A percentile compares a stretch with the other conserved stretches of the same genome.
Conservation (phyloP, 331 rosid genomes). For the Pyracantha coccinea region DNA sequence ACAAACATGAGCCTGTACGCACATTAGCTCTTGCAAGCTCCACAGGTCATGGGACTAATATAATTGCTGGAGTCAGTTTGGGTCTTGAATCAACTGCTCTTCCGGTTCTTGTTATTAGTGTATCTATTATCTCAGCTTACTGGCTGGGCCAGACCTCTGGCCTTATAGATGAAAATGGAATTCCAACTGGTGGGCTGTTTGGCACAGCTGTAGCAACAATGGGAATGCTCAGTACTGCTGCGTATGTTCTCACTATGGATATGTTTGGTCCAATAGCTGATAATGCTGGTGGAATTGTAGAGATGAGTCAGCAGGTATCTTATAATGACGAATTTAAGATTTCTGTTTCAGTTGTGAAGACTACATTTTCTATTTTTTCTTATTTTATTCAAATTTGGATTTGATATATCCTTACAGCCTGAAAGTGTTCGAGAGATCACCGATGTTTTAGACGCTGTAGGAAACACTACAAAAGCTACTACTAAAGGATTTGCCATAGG, state of each 20-base stretch:
- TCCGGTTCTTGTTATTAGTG: conserved; percentile 94
- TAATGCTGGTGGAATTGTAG: conserved; percentile 99
- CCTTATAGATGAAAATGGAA: conserved; percentile 77
- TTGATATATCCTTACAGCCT: conserved; percentile 46
- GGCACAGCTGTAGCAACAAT: conserved; percentile 99
- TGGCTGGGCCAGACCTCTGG: conserved; percentile 93
- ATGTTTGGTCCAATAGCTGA: conserved; percentile 99
- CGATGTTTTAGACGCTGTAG: conserved; percentile 94
- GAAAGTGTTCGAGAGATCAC: conserved; percentile 99
- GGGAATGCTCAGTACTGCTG: conserved; percentile 99
- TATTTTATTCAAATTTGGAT: not conserved
- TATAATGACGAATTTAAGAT: conserved; percentile 7
- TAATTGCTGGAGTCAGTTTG: conserved; percentile 98
- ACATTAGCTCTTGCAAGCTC: conserved; percentile 85
- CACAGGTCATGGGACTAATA: conserved; percentile 98
- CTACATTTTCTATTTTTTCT: not conserved
- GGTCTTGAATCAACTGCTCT: conserved; percentile 98
- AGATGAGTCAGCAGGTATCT: conserved; percentile 98
- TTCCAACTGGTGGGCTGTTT: conserved; percentile 89
- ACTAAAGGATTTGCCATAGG: conserved; percentile 99
- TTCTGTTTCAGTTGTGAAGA: not conserved
- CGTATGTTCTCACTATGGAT: conserved; percentile 98
- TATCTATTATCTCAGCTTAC: conserved; percentile 79
- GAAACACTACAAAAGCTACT: conserved; percentile 97
- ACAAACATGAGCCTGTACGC: conserved; percentile 98